These are phyloP conservation scores for Tetrapisispora taiwanensis DNA, from an alignment of 805 yeast genomes.

Conservation along the genomic window DNA sequence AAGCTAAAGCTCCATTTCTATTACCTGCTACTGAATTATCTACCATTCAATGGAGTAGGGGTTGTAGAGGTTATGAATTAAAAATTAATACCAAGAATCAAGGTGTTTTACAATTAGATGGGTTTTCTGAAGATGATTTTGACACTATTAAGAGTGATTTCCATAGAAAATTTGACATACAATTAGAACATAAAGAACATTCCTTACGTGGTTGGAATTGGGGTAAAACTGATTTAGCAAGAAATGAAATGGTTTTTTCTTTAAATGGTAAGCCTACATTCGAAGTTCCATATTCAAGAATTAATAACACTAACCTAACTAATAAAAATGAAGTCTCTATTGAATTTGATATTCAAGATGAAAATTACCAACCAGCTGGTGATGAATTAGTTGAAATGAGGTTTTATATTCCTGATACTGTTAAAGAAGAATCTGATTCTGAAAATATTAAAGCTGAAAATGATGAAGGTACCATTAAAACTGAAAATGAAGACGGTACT, in stretches of 20 bases:
- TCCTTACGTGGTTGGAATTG: constrained; percentile 98
- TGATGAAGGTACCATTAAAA: neutral
- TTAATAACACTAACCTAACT: constrained; percentile 78
- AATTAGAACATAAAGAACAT: constrained; percentile 79
- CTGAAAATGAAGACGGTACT: constrained; percentile 3
- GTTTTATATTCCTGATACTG: constrained; percentile 84
- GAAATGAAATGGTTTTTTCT: constrained; percentile 80
- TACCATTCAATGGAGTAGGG: constrained; percentile 83
- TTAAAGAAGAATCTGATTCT: constrained; percentile 38
- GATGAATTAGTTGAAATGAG: constrained; percentile 94
- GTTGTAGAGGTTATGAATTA: constrained; percentile 83
- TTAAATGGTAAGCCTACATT: constrained; percentile 83
- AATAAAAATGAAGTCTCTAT: constrained; percentile 91
- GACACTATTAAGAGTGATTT: constrained; percentile 72
- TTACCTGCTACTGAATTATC: constrained; percentile 80
- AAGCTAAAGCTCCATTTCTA: constrained; percentile 63
- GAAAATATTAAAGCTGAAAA: constrained; percentile 12
- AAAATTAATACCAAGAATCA: constrained; percentile 80
- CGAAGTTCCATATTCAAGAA: constrained; percentile 75
- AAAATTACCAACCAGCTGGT: constrained; percentile 59
- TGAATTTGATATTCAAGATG: constrained; percentile 59
- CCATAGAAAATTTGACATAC: constrained; percentile 61
- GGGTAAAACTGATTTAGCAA: constrained; percentile 89
- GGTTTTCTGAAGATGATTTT: constrained; percentile 80
- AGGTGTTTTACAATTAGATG: constrained; percentile 83